These are phyloP conservation scores for Cystofilobasidium capitatum DNA, from an alignment of 768 basidiomycete species.

Conservation along the genomic window DNA sequence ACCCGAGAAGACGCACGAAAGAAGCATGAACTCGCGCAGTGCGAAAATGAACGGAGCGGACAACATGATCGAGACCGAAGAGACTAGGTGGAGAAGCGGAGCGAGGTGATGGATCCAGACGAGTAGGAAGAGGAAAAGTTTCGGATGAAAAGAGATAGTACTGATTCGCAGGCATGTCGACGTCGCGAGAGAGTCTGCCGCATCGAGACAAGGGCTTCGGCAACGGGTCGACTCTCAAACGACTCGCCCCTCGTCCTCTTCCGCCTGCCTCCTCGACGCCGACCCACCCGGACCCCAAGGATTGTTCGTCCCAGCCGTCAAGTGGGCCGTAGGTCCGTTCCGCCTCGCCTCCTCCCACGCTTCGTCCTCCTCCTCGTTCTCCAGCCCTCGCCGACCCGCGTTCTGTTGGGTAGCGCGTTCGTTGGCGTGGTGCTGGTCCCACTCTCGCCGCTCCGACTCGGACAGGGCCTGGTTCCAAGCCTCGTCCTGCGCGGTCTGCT, in stretches of 20 bases:
- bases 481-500: constrained; percentile 7
- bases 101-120: too few relatives aligned
- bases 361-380: constrained; percentile 37
- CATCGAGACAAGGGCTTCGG: too few relatives aligned
- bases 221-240: not conserved
- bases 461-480: constrained; percentile 17
- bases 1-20: too few relatives aligned
- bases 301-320: constrained; percentile 29
- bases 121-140: too few relatives aligned
- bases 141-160: too few relatives aligned
- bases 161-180: not conserved
- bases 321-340: constrained; percentile 35
- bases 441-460: constrained; percentile 24
- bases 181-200: not conserved
- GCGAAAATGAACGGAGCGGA: too few relatives aligned
- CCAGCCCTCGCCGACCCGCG: constrained; percentile 18
- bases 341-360: constrained; percentile 37
- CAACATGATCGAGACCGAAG: too few relatives aligned
- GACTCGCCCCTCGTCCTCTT: not conserved
- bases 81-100: too few relatives aligned
- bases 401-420: not conserved
- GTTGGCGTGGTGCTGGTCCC: constrained; percentile 15
- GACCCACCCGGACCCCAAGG: constrained; percentile 32
- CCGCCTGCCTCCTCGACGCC: not conserved
- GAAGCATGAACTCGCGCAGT: too few relatives aligned